Evolutionary conservation across 306 rosid genomes (phyloP).

Genomic region (Quercus mongolica): DNA sequence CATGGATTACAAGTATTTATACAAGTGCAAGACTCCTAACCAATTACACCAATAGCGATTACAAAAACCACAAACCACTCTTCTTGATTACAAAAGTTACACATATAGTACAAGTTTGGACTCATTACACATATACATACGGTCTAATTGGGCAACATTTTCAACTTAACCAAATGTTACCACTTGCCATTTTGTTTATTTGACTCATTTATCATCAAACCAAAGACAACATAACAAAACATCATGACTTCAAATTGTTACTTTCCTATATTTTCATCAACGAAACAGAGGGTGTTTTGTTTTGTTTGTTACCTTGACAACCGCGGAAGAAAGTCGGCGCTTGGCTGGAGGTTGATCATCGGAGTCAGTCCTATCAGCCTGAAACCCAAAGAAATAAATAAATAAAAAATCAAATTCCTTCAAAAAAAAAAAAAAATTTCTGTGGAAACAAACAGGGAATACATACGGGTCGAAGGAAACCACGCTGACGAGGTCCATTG

Average conservation of each 20-base stretch:
- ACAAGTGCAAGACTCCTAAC: no score
- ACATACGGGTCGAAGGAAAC: conserved; percentile 59
- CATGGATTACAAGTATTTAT: no score
- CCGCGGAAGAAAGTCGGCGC: conserved; percentile 83
- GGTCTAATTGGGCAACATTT: not conserved
- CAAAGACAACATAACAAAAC: no score
- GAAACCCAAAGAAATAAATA: not conserved
- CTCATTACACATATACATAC: no score
- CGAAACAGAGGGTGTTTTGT: not conserved
- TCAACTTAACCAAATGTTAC: not conserved
- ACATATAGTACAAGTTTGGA: no score
- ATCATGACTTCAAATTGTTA: no score
- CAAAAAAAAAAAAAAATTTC: no score
- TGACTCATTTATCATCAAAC: no score
- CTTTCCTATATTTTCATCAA: not conserved
- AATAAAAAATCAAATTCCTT: not conserved
- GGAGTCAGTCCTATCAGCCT: conserved; percentile 61
- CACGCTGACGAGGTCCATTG: conserved; percentile 72
- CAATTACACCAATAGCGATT: no score
- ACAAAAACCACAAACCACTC: no score
- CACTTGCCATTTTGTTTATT: no score
- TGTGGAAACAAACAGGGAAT: not conserved
- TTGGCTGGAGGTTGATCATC: conserved; percentile 80
- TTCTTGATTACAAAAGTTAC: no score
- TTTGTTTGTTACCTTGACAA: conserved; percentile 58